Base-by-base conservation (phyloP, 768 basidiomycete genomes). In the Podaxis pistillaris region DNA sequence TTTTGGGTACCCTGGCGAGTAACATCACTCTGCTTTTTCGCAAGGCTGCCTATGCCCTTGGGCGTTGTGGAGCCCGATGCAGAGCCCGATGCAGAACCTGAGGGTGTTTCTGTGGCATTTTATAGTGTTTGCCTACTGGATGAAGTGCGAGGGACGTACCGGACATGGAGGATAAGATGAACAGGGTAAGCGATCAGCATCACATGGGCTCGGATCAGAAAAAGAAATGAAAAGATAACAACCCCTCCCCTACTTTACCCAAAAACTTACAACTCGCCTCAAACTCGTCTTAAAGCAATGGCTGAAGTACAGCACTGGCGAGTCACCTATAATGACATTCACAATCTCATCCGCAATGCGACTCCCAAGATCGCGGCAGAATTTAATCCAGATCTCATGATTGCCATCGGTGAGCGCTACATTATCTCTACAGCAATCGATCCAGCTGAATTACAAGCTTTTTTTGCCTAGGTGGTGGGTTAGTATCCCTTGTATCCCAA, bases 261-360 rank as follows among this genome's bases (percentile, higher is more conserved):
- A 33, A 33, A 33, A 33, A 9, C 33, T 33, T 33, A 9, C 33
- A 33, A 33, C 33, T 33, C n/a, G 12, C n/a, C 60, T 60, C 60
- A 55, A 46, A 64, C 58, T 54, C 50, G 38, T 54, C 41, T 58
- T 41, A 47, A 58, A 54, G 71, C 66, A 66, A 81, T 80, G 79
- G 63, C 74, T 59, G 69, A 69, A 52, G 79, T 85, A 44, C 73
- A 87, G 69, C 91, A 93, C 71, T 68, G 83, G 72, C 86, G 79
- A 60, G 80, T 88, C 60, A 96, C 93, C 19, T 97, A 97, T 79
- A 96, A 96, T 69, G 90, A 96, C 56, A 87, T 96, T 59, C 95
- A 97, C 81, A 92, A 92, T 67, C 81, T 94, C 64, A 94, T 96
- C 68, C 86, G 86, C 68, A 78, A 75, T 12, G 79, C 82, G 1